Evolutionary conservation across 192 early-diverging fungal species (phyloP).

Genomic region (Backusella morwellensis): DNA sequence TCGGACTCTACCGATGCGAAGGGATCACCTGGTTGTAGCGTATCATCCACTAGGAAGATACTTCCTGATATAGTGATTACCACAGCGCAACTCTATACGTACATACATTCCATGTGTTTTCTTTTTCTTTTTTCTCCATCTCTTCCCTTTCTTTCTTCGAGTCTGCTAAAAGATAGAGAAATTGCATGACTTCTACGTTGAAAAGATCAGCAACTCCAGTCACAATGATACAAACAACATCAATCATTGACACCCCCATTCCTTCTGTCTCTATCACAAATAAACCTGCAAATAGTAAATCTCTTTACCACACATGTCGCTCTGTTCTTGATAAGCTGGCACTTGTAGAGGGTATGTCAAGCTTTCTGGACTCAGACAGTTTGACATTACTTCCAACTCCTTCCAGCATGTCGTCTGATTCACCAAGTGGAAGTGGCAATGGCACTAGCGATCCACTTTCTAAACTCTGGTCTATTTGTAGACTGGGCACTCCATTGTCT

Average conservation of each 20-base stretch:
- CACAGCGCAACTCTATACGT: not conserved
- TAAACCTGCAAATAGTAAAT: constrained; percentile 39
- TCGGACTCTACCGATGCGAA: constrained; percentile 5
- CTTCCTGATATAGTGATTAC: not conserved
- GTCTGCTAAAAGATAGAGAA: not conserved
- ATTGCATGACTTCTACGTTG: constrained; percentile 22
- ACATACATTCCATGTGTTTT: not conserved
- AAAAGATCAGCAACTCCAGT: constrained; percentile 31
- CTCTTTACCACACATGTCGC: constrained; percentile 72
- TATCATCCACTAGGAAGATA: not conserved
- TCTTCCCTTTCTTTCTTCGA: not conserved
- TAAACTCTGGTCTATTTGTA: constrained; percentile 70
- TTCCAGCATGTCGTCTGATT: constrained; percentile 25
- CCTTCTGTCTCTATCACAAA: constrained; percentile 36
- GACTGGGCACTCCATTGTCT: constrained; percentile 67
- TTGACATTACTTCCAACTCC: constrained; percentile 39
- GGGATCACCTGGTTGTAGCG: not conserved
- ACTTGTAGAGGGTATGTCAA: constrained; percentile 67
- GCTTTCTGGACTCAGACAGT: constrained; percentile 48
- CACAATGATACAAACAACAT: constrained; percentile 14
- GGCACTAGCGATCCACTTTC: constrained; percentile 60
- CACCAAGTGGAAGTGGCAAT: constrained; percentile 13
- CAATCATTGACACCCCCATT: constrained; percentile 25
- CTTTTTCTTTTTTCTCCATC: constrained; percentile 5
- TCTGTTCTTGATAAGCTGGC: constrained; percentile 69